Percentiles rank a stretch among this genome's conserved stretches.
These are phyloP conservation scores for Trichoderma sp. DNA, from an alignment of 2,329 filamentous ascomycete species.

Conservation along the genomic window DNA sequence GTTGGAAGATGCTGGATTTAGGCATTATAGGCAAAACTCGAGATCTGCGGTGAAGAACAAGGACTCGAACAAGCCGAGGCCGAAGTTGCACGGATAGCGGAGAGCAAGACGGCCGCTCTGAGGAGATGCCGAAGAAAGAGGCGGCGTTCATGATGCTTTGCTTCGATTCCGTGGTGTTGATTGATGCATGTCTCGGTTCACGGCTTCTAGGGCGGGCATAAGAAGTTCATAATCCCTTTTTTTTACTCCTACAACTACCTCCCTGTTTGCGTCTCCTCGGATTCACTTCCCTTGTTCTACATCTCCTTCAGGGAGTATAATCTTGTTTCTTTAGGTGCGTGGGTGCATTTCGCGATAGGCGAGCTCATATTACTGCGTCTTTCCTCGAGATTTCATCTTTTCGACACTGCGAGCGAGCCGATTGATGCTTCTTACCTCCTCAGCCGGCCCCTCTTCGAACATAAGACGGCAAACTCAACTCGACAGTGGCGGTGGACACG, in stretches of 20 bases:
- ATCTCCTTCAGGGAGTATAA: background rate
- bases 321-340: background rate
- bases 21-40: too few species aligned
- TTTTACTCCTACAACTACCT: background rate
- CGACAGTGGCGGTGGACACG: too few species aligned
- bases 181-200: slow-evolving; percentile 8
- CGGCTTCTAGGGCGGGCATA: background rate
- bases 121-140: background rate
- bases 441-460: background rate
- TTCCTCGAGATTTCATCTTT: background rate
- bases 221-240: background rate
- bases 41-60: too few species aligned
- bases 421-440: too few species aligned
- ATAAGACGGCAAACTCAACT: background rate
- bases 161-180: background rate
- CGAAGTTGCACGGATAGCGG: background rate
- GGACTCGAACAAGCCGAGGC: background rate
- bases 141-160: background rate
- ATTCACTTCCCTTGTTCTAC: background rate
- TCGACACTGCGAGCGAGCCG: background rate
- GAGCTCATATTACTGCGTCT: background rate
- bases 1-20: too few species aligned
- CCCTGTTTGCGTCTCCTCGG: background rate
- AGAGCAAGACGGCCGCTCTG: background rate
- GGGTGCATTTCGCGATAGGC: background rate